Evolutionary conservation across 108 stramenopile species (phyloP).

Genomic region (Seminavis robusta): DNA sequence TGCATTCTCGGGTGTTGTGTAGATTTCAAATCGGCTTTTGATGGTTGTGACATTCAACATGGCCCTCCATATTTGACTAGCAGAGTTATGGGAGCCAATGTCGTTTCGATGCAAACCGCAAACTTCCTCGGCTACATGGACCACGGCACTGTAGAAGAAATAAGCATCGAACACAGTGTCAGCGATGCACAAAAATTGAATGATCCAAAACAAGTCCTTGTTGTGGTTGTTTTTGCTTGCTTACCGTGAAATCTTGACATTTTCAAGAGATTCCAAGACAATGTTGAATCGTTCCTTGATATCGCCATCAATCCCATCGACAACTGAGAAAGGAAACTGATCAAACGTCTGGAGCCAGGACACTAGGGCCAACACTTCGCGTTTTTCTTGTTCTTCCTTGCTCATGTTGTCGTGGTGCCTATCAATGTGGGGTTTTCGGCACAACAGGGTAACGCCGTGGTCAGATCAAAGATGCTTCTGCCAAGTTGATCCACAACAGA

Average conservation of each 20-base stretch:
- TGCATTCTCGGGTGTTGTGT: conserved; percentile 8
- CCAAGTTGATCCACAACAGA: too few species aligned
- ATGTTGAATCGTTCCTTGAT: conserved; percentile 6
- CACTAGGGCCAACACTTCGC: conserved; percentile 27
- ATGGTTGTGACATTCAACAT: conserved; percentile 1
- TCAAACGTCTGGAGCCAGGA: conserved; percentile 43
- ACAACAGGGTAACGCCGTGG: too few species aligned
- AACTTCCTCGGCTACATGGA: conserved; percentile 29
- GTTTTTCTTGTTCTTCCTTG: too few species aligned
- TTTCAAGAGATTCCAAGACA: conserved; percentile 3
- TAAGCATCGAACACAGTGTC: background rate
- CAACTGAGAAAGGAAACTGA: conserved; percentile 8
- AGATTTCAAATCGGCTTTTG: background rate
- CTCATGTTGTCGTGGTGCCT: too few species aligned
- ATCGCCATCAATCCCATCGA: conserved; percentile 7
- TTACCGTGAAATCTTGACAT: conserved; percentile 22
- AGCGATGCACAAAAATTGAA: background rate
- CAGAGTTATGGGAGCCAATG: background rate
- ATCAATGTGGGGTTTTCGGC: too few species aligned
- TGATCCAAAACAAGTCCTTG: background rate
- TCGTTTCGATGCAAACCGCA: background rate
- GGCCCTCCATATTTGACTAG: background rate
- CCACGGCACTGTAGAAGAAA: conserved; percentile 23
- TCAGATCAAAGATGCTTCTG: too few species aligned
- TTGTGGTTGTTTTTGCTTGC: background rate